A percentile compares a stretch with the other conserved stretches of the same genome.
Evolutionary conservation across 2,329 filamentous ascomycete species (phyloP).

Genomic region (Sarocladium brachiariae): DNA sequence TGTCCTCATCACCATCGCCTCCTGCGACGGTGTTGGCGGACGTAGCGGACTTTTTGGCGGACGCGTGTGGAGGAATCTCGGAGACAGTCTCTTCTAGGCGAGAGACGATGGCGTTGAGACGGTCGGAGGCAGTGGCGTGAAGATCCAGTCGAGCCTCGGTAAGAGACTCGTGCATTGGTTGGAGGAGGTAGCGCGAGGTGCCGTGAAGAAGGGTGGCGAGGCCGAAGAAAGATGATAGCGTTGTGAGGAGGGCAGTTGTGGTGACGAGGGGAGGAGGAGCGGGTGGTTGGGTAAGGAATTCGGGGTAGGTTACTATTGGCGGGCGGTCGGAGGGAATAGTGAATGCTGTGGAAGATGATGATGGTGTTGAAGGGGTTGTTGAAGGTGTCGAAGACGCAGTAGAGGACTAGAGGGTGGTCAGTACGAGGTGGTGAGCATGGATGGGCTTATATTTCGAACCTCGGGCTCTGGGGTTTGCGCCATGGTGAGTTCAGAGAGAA

Average conservation of each 20-base stretch:
- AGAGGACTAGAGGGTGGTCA: neutral
- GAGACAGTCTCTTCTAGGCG: conserved; percentile 54
- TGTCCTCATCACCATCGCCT: conserved; percentile 26
- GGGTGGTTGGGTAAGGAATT: conserved; percentile 54
- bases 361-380: conserved; percentile 18
- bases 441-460: too few species aligned
- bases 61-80: conserved; percentile 41
- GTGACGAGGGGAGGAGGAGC: conserved; percentile 57
- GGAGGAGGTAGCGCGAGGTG: conserved; percentile 60
- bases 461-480: conserved; percentile 3
- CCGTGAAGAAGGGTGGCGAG: conserved; percentile 63
- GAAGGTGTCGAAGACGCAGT: conserved; percentile 14
- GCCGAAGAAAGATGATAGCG: conserved; percentile 50
- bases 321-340: conserved; percentile 34
- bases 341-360: conserved; percentile 19
- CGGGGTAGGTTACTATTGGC: conserved; percentile 63
- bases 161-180: conserved; percentile 51
- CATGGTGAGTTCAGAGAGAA: conserved; percentile 39
- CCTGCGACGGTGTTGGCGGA: too few species aligned
- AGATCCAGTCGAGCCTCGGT: conserved; percentile 46
- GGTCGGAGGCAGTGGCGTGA: conserved; percentile 38
- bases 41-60: conserved; percentile 13
- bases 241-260: conserved; percentile 49
- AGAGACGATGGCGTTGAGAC: conserved; percentile 39
- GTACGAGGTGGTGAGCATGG: too few species aligned